Evolutionary conservation across 106 monocot species (phyloP).

Genomic region (Apostasia shenzhenica): DNA sequence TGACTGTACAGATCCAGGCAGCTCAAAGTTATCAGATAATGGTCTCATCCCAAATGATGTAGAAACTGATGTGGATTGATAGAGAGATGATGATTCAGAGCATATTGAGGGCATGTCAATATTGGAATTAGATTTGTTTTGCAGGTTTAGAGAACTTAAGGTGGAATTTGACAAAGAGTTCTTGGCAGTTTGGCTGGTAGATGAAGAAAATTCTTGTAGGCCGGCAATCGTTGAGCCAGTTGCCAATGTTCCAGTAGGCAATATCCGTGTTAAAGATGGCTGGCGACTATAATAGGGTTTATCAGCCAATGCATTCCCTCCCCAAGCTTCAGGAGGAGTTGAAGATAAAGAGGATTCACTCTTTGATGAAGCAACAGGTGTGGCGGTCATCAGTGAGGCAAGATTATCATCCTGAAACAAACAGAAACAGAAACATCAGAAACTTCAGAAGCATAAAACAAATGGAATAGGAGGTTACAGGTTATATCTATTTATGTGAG

Average conservation of each 20-base stretch:
- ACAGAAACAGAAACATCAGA: background rate
- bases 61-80: conserved; percentile 21
- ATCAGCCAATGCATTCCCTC: conserved; percentile 43
- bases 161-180: conserved; percentile 33
- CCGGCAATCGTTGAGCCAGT: conserved; percentile 33
- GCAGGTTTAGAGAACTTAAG: conserved; percentile 28
- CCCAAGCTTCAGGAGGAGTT: conserved; percentile 52
- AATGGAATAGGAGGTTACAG: too few relatives aligned
- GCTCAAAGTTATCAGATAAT: conserved; percentile 22
- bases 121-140: conserved; percentile 28
- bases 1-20: conserved; percentile 28
- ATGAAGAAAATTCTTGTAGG: conserved; percentile 47
- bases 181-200: conserved; percentile 16
- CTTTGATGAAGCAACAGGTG: conserved; percentile 32
- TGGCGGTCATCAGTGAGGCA: conserved; percentile 9
- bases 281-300: conserved; percentile 33
- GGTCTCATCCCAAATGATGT: conserved; percentile 23
- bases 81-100: conserved; percentile 34
- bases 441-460: background rate
- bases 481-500: too few relatives aligned
- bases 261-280: conserved; percentile 20
- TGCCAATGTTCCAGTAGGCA: conserved; percentile 26
- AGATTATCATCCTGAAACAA: conserved; percentile 47
- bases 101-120: conserved; percentile 18
- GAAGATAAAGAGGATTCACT: conserved; percentile 50